Evolutionary conservation across 2,329 filamentous ascomycete genomes (phyloP).

Genomic region (Emmonsiellopsis sp.): DNA sequence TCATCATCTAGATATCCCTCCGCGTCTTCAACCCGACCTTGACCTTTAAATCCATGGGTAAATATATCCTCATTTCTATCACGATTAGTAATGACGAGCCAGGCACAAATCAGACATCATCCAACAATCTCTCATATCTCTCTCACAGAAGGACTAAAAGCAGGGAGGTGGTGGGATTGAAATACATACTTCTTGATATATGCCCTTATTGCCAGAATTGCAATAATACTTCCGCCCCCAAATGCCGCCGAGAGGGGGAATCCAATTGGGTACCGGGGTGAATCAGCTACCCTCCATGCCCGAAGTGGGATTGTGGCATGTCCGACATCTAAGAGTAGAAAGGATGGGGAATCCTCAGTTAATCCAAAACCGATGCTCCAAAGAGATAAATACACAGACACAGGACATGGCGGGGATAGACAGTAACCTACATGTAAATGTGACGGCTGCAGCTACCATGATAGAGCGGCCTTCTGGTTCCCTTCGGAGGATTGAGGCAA

Average conservation of each 20-base stretch:
- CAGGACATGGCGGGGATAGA: neutral
- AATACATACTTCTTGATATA: neutral
- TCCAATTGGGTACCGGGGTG: constrained; percentile 13
- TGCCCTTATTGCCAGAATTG: neutral
- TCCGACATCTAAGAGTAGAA: constrained; percentile 5
- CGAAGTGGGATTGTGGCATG: constrained; percentile 16
- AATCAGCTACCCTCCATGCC: constrained; percentile 13
- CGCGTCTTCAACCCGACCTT: neutral
- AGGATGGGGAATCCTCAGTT: neutral
- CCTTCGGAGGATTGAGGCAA: constrained; percentile 12
- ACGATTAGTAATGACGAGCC: neutral
- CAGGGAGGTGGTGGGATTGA: neutral
- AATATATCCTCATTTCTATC: neutral
- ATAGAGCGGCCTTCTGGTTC: constrained; percentile 14
- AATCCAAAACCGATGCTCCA: neutral
- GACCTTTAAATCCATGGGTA: neutral
- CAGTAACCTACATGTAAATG: constrained; percentile 8
- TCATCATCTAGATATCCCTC: neutral
- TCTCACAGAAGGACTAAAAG: neutral
- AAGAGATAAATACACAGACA: no score
- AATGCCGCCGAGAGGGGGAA: constrained; percentile 14
- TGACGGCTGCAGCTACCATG: constrained; percentile 13
- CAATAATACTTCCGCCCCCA: constrained; percentile 1
- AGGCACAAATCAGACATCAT: neutral
- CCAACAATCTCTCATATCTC: neutral